Percentiles rank a stretch among this genome's conserved stretches.
phyloP scores from a whole-genome alignment of 441 rosid genomes.

The Euphorbia celastroides region DNA sequence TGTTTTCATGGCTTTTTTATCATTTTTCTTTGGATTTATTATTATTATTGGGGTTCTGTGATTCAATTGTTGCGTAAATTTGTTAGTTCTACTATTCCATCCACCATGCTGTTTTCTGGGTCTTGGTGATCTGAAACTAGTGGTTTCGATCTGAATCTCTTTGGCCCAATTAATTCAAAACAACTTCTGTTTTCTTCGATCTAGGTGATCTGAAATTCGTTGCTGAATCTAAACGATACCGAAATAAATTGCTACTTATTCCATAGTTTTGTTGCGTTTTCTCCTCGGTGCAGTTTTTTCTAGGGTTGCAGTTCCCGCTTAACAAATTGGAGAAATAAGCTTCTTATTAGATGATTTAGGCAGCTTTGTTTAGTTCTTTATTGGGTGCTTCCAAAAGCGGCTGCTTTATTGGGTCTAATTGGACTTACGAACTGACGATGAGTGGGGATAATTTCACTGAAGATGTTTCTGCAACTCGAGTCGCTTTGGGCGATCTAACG shows the following conservation, averaged over 20 bases:
- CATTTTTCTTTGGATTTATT: too few relatives aligned
- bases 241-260: slow-evolving; percentile 2
- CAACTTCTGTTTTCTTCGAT: background rate
- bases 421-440: slow-evolving; percentile 28
- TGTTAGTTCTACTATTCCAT: background rate
- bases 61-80: background rate
- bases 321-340: background rate
- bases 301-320: background rate
- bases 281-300: background rate
- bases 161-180: too few relatives aligned
- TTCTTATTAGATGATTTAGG: background rate
- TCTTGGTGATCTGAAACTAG: too few relatives aligned
- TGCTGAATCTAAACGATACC: background rate
- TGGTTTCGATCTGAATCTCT: too few relatives aligned
- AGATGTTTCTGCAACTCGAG: slow-evolving; percentile 25
- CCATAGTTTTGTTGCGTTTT: background rate
- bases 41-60: background rate
- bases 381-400: background rate
- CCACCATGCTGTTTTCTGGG: too few relatives aligned
- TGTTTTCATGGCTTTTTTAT: too few relatives aligned
- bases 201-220: background rate
- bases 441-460: slow-evolving; percentile 40
- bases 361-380: background rate
- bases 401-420: slow-evolving; percentile 3
- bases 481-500: slow-evolving; percentile 53